phyloP scores from a whole-genome alignment of 495 filamentous ascomycete species.

The Clavariopsis aquatica region DNA sequence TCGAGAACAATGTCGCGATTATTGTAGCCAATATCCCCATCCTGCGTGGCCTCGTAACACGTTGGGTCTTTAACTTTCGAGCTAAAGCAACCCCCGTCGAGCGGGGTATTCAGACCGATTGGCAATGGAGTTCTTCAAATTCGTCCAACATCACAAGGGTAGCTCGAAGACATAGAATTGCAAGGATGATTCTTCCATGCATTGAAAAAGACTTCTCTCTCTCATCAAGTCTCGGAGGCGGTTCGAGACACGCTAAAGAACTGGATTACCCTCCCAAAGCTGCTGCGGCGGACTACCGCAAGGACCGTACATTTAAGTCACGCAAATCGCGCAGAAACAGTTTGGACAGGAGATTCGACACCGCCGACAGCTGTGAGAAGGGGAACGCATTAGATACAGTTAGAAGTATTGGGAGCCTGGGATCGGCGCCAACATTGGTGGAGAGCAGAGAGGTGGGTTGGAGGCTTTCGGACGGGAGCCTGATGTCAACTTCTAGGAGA shows the following conservation, averaged over 20 bases:
- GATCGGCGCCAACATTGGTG: conserved; percentile 32
- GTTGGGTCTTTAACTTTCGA: conserved; percentile 36
- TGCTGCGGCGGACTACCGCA: conserved; percentile 22
- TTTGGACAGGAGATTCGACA: conserved; percentile 12
- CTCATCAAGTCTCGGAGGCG: conserved; percentile 24
- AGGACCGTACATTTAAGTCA: conserved; percentile 14
- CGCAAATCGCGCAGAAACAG: conserved; percentile 29
- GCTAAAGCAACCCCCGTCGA: conserved; percentile 34
- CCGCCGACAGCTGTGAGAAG: conserved; percentile 31
- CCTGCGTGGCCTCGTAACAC: conserved; percentile 35
- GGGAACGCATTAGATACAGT: conserved; percentile 32
- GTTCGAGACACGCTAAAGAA: conserved; percentile 5
- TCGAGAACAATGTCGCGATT: conserved; percentile 39
- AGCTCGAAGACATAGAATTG: conserved; percentile 18
- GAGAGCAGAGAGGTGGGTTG: conserved; percentile 27
- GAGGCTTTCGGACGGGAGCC: conserved; percentile 20
- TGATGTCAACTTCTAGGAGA: conserved; percentile 27
- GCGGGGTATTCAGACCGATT: conserved; percentile 30
- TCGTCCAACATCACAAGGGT: conserved; percentile 31
- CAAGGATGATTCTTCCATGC: conserved; percentile 33
- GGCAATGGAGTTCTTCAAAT: conserved; percentile 35
- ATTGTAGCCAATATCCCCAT: conserved; percentile 37
- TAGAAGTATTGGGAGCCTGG: conserved; percentile 33
- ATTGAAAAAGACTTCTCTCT: conserved; percentile 33
- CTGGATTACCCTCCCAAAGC: conserved; percentile 17